Evolutionary conservation across 306 rosid genomes (phyloP), one percentile per base, ranked within the genome.

Genomic region (Cucurbita pepo): DNA sequence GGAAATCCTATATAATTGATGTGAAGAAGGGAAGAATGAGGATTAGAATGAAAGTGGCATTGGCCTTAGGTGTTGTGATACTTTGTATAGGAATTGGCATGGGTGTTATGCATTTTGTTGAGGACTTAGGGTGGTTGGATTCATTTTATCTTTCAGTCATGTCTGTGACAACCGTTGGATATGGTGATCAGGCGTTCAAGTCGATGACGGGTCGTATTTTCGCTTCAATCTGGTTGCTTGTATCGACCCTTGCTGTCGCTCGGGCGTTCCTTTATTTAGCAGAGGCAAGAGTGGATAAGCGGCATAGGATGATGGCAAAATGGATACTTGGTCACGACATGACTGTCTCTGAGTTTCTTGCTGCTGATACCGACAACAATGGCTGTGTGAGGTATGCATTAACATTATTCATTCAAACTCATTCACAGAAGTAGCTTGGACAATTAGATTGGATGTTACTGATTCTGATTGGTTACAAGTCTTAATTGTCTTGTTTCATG

Each of bases 1-100:
- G 69, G 2, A 81, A 64, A 16, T 91, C 97, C 0, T 91, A 88
- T 69, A 81, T 95, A 67, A 69, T 95, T 72, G 99, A 95, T 84
- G 86, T 85, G 58, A 95, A 94, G 87, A 94, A 95, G 78, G 99
- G 99, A 77, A 89, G 99, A 78, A 95, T 95, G 99, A 88, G 99
- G 82, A 95, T 95, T 78, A 85, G 97, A 79, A 79, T 95, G 99
- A 91, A 95, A 85, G 99, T 95, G 76, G 97, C 81, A 3, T 73
- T 94, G 87, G 99, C 99, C 10, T 79, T 91, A 67, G 95, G 89
- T 62, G 97, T 94, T 73, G 97, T 94, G 69, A 88, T 94, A 30
- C 84, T 91, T 58, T 94, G 99, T 82, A 88, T 88, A 75, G 95
- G 96, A 18, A 13, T 91, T 37, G 99, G 99, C n/a, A 91, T 82